A percentile compares a stretch with the other conserved stretches of the same genome.
These are phyloP conservation scores for Cladophialophora immunda DNA, from an alignment of 2,329 filamentous ascomycete genomes.

Conservation along the genomic window DNA sequence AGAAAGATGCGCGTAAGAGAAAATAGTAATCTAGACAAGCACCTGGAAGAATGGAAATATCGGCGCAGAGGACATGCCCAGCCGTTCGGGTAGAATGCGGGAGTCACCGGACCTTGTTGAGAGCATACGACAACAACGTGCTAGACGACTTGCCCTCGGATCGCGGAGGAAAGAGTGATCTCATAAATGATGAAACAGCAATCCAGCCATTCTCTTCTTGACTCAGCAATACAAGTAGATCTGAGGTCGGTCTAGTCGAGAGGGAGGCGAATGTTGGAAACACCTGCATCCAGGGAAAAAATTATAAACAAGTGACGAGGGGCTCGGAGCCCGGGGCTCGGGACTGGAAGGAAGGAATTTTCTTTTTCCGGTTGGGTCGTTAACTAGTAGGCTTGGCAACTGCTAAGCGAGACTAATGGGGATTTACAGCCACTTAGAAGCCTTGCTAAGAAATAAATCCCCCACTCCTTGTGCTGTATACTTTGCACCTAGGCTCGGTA, in stretches of 20 bases:
- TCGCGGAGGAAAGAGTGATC: background rate
- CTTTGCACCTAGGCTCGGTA: too few relatives aligned
- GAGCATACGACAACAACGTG: background rate
- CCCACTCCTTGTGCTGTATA: background rate
- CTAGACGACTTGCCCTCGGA: background rate
- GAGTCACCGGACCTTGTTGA: conserved; percentile 8
- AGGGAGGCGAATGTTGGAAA: background rate
- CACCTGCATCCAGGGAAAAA: background rate
- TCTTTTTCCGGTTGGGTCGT: conserved; percentile 1
- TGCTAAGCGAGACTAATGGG: background rate
- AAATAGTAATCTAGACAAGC: conserved; percentile 27
- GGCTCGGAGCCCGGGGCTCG: conserved; percentile 1
- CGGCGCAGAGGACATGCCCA: conserved; percentile 17
- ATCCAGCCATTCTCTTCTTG: background rate
- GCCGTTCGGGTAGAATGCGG: conserved; percentile 9
- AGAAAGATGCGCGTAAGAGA: conserved; percentile 19
- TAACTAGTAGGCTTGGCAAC: background rate
- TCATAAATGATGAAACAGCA: background rate
- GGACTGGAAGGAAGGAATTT: background rate
- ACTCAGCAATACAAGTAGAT: background rate
- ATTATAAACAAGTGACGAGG: conserved; percentile 4
- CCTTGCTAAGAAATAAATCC: background rate
- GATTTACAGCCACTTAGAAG: background rate
- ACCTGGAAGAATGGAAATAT: conserved; percentile 16
- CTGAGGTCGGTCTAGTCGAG: background rate